A percentile compares a stretch with the other conserved stretches of the same genome.
These are phyloP conservation scores for Megacollybia platyphylla DNA, from an alignment of 1,284 basidiomycete genomes.

Conservation along the genomic window DNA sequence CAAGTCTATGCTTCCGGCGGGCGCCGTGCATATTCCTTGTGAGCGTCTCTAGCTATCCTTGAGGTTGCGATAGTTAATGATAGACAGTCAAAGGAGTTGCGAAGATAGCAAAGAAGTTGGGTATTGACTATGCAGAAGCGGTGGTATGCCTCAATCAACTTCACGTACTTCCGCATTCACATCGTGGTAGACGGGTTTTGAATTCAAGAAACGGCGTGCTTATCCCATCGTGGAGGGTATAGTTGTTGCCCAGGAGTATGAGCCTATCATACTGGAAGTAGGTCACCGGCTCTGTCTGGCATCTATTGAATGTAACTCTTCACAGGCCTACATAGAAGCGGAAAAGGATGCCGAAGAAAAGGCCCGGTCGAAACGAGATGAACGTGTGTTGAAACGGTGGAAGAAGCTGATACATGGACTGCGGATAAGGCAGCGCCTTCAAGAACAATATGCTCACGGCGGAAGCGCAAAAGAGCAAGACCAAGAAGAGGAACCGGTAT, in stretches of 20 bases:
- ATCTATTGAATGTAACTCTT: conserved; percentile 4
- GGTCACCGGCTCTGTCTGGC: conserved; percentile 11
- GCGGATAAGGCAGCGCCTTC: conserved; percentile 72
- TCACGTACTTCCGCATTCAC: conserved; percentile 4
- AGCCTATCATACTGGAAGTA: conserved; percentile 69
- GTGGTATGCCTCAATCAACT: conserved; percentile 42
- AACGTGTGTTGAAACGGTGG: conserved; percentile 84
- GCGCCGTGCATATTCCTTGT: conserved; percentile 85
- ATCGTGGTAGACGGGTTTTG: conserved; percentile 68
- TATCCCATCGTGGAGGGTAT: conserved; percentile 80
- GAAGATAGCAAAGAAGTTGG: conserved; percentile 82
- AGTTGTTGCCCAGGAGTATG: conserved; percentile 77
- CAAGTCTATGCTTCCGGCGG: conserved; percentile 86
- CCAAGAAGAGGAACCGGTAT: not conserved
- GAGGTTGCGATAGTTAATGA: not conserved
- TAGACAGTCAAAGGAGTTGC: conserved; percentile 70
- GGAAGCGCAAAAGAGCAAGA: conserved; percentile 9
- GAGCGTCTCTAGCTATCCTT: conserved; percentile 18
- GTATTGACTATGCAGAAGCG: conserved; percentile 88
- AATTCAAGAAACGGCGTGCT: conserved; percentile 86
- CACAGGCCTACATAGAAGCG: conserved; percentile 74
- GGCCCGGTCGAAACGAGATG: conserved; percentile 64
- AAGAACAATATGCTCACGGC: conserved; percentile 61
- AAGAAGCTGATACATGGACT: conserved; percentile 79
- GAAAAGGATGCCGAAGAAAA: conserved; percentile 71